Evolutionary conservation across 2,329 filamentous ascomycete species (phyloP), one percentile per base, ranked within the genome.

Genomic region (Coniochaeta sp.): DNA sequence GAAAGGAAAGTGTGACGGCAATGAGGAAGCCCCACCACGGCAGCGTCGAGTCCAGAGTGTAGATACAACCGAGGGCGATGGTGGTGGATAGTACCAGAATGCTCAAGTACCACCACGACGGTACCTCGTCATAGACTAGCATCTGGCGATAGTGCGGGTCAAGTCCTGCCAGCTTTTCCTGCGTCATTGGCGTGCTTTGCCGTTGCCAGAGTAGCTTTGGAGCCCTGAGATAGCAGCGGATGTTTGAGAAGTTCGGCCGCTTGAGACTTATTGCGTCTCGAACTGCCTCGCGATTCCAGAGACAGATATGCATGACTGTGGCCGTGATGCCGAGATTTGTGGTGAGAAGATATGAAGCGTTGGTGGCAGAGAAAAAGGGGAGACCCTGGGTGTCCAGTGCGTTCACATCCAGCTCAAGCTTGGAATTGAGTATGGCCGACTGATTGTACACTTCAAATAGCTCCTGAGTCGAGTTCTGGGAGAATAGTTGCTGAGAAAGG

Each of bases 251-350:
- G 36, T 40, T 52, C 16, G 34, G 22, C 6, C 38, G 40, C 16
- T 32, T 47, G 24, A 62, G 54, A 10, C 42, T 47, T 63, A 74
- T 78, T 2, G 67, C 71, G 22, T 65, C 61, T 50, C 74, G 74
- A 34, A 80, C 65, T 30, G 77, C 75, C 17, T 71, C 65, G 55
- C 62, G 70, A 55, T 75, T 71, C 71, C 71, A 78, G 1, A 77
- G 67, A 2, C 74, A 63, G 60, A 81, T 74, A 60, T 81, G 76
- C 2, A 73, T 70, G 19, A 82, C 67, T 0, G 76, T 74, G 2
- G 80, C 79, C 3, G 79, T 80, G 26, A 79, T 69, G 3, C 73
- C 77, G 63, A 79, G 72, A 62, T 81, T 81, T 4, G 72, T 72
- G 1, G 73, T 73, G 34, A 81, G 68, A 16, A 80, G 67, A 60